A percentile compares a stretch with the other conserved stretches of the same genome.
phyloP scores from a whole-genome alignment of 2,329 filamentous ascomycete genomes.

The Xylariales sp. region DNA sequence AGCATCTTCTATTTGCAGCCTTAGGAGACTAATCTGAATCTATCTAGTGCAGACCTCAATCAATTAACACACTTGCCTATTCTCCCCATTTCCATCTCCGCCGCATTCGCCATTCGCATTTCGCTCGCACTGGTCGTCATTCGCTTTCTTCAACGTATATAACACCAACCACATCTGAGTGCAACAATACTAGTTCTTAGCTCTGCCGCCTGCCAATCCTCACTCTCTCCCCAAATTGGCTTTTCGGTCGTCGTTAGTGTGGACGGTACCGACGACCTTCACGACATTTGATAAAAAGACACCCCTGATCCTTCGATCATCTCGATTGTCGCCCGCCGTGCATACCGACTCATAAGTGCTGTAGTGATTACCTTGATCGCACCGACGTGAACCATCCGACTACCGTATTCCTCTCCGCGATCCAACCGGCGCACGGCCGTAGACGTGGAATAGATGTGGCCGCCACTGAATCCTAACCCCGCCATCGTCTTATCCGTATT shows the following conservation, averaged over 20 bases:
- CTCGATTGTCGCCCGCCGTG: constrained; percentile 4
- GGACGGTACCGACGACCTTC: constrained; percentile 20
- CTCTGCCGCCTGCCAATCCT: constrained; percentile 2
- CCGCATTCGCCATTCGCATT: constrained; percentile 1
- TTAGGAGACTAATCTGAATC: constrained; percentile 22
- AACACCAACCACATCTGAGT: background rate
- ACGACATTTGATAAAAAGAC: constrained; percentile 7
- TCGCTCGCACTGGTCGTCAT: constrained; percentile 1
- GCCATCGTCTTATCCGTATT: constrained; percentile 36
- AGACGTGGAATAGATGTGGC: constrained; percentile 45
- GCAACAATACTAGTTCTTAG: constrained; percentile 1
- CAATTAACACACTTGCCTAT: constrained; percentile 16
- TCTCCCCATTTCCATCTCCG: constrained; percentile 27
- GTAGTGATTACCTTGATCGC: constrained; percentile 35
- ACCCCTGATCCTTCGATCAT: constrained; percentile 7
- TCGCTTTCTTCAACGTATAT: constrained; percentile 13
- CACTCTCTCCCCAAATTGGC: constrained; percentile 19
- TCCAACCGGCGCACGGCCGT: constrained; percentile 45
- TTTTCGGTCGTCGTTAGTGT: constrained; percentile 6
- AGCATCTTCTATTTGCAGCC: constrained; percentile 31
- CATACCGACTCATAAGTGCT: constrained; percentile 34
- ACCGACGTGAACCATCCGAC: constrained; percentile 29
- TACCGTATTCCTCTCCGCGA: constrained; percentile 40
- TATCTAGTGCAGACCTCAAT: constrained; percentile 20
- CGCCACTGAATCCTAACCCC: constrained; percentile 33